phyloP scores from a whole-genome alignment of 2,329 filamentous ascomycete genomes.

The Colletotrichum australisinense region DNA sequence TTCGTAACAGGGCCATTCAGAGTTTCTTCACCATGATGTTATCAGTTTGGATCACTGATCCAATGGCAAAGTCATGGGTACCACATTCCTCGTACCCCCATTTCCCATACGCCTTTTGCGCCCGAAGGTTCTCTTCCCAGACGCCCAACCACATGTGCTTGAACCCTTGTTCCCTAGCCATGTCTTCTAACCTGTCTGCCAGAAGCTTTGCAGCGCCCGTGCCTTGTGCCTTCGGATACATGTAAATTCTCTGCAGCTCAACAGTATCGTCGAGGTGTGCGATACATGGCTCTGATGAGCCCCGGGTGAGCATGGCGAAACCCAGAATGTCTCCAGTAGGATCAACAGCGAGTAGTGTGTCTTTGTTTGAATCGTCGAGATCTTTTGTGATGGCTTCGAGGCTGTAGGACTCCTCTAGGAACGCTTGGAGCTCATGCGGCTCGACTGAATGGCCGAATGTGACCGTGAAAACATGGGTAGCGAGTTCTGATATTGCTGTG shows the following conservation, averaged over 20 bases:
- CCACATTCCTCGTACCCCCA: slow-evolving; percentile 54
- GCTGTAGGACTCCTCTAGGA: slow-evolving; percentile 51
- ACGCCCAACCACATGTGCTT: slow-evolving; percentile 58
- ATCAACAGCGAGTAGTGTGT: slow-evolving; percentile 40
- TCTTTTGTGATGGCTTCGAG: slow-evolving; percentile 44
- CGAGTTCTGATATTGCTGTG: slow-evolving; percentile 46
- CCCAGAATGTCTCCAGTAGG: slow-evolving; percentile 45
- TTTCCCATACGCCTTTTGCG: slow-evolving; percentile 52
- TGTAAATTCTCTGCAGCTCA: slow-evolving; percentile 58
- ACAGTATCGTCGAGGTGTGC: slow-evolving; percentile 42
- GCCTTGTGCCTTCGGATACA: slow-evolving; percentile 48
- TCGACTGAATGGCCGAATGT: slow-evolving; percentile 57
- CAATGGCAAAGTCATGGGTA: slow-evolving; percentile 54
- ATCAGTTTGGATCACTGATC: slow-evolving; percentile 54
- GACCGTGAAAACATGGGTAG: slow-evolving; percentile 48
- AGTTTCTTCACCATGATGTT: slow-evolving; percentile 51
- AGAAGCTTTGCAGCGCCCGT: slow-evolving; percentile 50
- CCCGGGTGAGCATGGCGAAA: slow-evolving; percentile 53
- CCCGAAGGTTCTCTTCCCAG: slow-evolving; percentile 57
- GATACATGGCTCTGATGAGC: slow-evolving; percentile 51
- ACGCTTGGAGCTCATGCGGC: slow-evolving; percentile 48
- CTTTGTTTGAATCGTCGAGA: slow-evolving; percentile 39
- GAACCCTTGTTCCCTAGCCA: slow-evolving; percentile 51
- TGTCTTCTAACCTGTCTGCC: slow-evolving; percentile 42
- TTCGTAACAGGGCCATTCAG: neutral